Evolutionary conservation across 2,329 filamentous ascomycete genomes (phyloP).

Genomic region (Fusarium palustre): DNA sequence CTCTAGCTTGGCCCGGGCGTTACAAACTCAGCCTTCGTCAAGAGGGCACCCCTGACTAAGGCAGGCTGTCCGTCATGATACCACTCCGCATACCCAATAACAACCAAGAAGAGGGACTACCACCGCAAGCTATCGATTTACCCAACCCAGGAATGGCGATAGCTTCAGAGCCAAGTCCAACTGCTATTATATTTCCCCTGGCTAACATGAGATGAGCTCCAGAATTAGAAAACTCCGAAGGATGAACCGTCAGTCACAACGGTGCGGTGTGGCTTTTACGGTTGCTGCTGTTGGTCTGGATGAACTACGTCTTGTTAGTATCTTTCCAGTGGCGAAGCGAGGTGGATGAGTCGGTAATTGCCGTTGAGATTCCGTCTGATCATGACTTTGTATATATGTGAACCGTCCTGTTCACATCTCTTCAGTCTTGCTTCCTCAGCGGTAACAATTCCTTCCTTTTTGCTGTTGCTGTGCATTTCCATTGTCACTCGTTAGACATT

Average conservation of each 20-base stretch:
- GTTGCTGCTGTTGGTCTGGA: neutral
- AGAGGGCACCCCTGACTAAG: neutral
- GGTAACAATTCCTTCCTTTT: conserved; percentile 33
- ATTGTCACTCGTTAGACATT: conserved; percentile 34
- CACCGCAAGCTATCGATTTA: conserved; percentile 37
- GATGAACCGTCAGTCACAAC: conserved; percentile 3
- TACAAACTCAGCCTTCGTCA: conserved; percentile 1
- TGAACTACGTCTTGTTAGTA: neutral
- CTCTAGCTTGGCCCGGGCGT: conserved; percentile 4
- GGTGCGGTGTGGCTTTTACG: neutral
- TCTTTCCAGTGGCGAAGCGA: conserved; percentile 12
- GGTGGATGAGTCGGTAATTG: conserved; percentile 20
- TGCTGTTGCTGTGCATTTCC: conserved; percentile 29
- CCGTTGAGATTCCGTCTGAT: neutral
- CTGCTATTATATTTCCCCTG: neutral
- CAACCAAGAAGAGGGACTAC: neutral
- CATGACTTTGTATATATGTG: conserved; percentile 22
- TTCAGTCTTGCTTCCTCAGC: conserved; percentile 4
- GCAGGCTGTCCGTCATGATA: conserved; percentile 11
- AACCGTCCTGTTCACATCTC: neutral
- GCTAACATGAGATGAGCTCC: conserved; percentile 13
- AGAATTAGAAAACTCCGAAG: conserved; percentile 8
- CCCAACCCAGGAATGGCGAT: conserved; percentile 27
- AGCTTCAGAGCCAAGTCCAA: conserved; percentile 22
- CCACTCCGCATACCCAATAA: neutral